Conservation (phyloP, 768 basidiomycete species). For the Candolleomyces aberdarensis region DNA sequence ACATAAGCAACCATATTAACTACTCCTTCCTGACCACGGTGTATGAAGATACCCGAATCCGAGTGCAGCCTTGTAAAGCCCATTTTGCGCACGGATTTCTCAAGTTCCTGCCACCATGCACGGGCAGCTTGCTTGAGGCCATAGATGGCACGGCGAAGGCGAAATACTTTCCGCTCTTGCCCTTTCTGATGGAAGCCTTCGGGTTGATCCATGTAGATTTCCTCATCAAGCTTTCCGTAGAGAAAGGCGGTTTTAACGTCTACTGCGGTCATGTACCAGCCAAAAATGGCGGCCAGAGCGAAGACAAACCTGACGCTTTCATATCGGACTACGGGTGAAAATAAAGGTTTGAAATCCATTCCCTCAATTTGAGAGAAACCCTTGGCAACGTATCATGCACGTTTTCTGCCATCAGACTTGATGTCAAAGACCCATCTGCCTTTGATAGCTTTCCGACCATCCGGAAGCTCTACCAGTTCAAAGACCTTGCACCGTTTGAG, state of each 20-base stretch:
- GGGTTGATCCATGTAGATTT: conserved; percentile 39
- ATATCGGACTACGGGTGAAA: conserved; percentile 11
- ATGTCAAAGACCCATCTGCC: conserved; percentile 17
- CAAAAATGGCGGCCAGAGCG: conserved; percentile 6
- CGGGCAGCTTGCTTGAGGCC: conserved; percentile 15
- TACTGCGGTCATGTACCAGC: conserved; percentile 35
- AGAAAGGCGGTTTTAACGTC: conserved; percentile 41
- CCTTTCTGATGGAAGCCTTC: conserved; percentile 24
- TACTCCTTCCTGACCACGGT: neutral
- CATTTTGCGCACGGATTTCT: neutral
- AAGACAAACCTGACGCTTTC: conserved; percentile 2
- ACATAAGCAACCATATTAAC: conserved; percentile 9
- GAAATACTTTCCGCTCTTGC: conserved; percentile 18
- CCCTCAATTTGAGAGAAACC: conserved; percentile 16
- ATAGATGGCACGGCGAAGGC: conserved; percentile 12
- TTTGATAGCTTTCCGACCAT: conserved; percentile 15
- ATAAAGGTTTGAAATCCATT: conserved; percentile 10
- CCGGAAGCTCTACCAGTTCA: conserved; percentile 1
- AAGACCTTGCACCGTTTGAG: conserved; percentile 6
- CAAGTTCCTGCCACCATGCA: conserved; percentile 13
- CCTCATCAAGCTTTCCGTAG: conserved; percentile 24
- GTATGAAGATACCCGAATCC: neutral
- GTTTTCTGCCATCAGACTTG: conserved; percentile 15
- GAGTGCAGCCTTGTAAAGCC: conserved; percentile 2
- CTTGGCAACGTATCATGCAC: conserved; percentile 15